Conservation (phyloP, 2,329 filamentous ascomycete genomes). For the Alternaria sp. region DNA sequence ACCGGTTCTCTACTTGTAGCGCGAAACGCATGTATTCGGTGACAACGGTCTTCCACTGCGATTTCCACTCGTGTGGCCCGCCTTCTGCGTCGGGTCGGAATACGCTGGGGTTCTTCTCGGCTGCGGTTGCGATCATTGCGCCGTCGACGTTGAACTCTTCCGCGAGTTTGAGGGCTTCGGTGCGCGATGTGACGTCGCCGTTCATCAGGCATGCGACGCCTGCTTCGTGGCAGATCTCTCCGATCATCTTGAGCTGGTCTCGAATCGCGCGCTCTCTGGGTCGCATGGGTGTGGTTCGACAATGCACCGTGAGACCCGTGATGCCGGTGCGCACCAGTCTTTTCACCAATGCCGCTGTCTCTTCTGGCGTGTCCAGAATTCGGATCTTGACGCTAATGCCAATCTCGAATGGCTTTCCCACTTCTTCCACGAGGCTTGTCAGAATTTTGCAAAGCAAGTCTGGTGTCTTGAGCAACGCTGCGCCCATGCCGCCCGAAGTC, state of each 20-base stretch:
- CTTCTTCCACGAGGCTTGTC: conserved; percentile 77
- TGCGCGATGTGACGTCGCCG: conserved; percentile 81
- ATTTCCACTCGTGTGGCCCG: conserved; percentile 59
- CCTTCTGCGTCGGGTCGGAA: conserved; percentile 76
- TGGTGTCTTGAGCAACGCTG: conserved; percentile 83
- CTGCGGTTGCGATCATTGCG: conserved; percentile 94
- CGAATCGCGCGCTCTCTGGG: conserved; percentile 87
- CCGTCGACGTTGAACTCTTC: conserved; percentile 85
- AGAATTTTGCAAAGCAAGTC: conserved; percentile 85
- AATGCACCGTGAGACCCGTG: conserved; percentile 90
- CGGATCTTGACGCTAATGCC: conserved; percentile 98
- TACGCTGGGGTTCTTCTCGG: conserved; percentile 88
- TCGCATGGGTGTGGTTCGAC: conserved; percentile 94
- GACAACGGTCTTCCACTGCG: conserved; percentile 78
- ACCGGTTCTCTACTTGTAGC: conserved; percentile 82
- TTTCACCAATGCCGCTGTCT: conserved; percentile 79
- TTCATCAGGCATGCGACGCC: conserved; percentile 96
- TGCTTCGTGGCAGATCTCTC: conserved; percentile 76
- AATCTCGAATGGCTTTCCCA: conserved; percentile 79
- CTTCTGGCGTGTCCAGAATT: conserved; percentile 75
- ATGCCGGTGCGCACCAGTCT: conserved; percentile 86
- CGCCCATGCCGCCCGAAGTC: conserved; percentile 93
- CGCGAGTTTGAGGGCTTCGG: conserved; percentile 74
- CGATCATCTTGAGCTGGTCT: conserved; percentile 84
- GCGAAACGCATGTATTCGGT: conserved; percentile 74